These are phyloP conservation scores for Cardamine chenopodiifolia DNA, from an alignment of 345 rosid species.

Conservation along the genomic window DNA sequence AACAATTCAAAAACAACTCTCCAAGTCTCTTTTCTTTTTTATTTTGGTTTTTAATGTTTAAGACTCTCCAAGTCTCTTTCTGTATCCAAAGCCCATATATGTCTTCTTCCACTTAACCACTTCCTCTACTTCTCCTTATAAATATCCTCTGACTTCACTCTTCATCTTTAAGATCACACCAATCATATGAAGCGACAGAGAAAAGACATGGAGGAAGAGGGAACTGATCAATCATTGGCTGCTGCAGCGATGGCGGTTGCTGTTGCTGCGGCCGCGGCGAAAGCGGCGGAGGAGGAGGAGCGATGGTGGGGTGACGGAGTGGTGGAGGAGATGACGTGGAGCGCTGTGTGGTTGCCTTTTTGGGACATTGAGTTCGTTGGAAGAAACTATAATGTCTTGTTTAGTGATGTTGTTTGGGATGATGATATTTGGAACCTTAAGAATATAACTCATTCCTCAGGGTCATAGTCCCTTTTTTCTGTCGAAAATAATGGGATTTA, in stretches of 20 bases:
- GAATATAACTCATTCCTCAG: conserved; percentile 39
- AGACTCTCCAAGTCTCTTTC: conserved; percentile 32
- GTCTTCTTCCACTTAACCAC: conserved; percentile 25
- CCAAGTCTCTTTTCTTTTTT: conserved; percentile 12
- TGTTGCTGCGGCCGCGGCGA: conserved; percentile 14
- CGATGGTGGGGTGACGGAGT: conserved; percentile 37
- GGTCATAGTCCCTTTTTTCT: neutral
- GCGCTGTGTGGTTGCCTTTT: conserved; percentile 54
- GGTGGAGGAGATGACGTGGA: conserved; percentile 68
- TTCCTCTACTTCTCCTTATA: conserved; percentile 37
- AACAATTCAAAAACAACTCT: conserved; percentile 21
- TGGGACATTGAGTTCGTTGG: conserved; percentile 64
- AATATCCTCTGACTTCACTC: conserved; percentile 37
- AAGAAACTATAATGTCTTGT: conserved; percentile 46
- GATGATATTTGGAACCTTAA: conserved; percentile 74
- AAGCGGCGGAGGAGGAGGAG: conserved; percentile 30
- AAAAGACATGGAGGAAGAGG: conserved; percentile 45
- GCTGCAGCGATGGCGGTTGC: conserved; percentile 40
- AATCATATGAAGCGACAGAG: conserved; percentile 38
- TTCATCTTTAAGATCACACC: conserved; percentile 16
- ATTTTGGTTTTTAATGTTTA: too few species aligned
- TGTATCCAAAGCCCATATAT: conserved; percentile 34
- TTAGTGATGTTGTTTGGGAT: conserved; percentile 65
- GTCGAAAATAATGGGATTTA: neutral
- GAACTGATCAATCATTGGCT: conserved; percentile 19